Conservation (phyloP, 306 rosid genomes). For the Dalbergia cochinchinensis region DNA sequence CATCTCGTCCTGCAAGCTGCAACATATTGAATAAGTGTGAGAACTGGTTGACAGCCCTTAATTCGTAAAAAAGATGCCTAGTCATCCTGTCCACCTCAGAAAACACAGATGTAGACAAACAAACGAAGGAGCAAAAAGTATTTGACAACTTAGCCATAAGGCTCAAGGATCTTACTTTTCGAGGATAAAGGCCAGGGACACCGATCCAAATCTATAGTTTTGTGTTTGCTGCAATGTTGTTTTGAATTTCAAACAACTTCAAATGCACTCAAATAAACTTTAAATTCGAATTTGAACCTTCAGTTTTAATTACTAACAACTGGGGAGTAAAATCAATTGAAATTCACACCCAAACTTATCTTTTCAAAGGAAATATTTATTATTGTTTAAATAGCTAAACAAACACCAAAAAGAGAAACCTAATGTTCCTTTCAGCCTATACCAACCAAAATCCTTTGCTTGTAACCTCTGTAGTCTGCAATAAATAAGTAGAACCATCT, state of each 20-base stretch:
- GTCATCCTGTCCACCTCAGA: conserved; percentile 1
- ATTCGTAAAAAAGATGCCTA: conserved; percentile 20
- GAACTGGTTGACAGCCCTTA: conserved; percentile 31
- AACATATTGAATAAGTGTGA: conserved; percentile 45
- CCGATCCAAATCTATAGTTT: conserved; percentile 28
- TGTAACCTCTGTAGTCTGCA: neutral
- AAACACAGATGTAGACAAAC: conserved; percentile 21
- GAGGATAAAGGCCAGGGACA: conserved; percentile 1
- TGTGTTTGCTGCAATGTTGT: conserved; percentile 8
- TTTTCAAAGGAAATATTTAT: too few relatives aligned
- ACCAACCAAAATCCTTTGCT: neutral
- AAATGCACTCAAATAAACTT: neutral
- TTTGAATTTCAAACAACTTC: conserved; percentile 25
- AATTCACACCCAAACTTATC: too few relatives aligned
- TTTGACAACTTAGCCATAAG: conserved; percentile 22
- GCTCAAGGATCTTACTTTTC: conserved; percentile 17
- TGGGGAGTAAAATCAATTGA: too few relatives aligned
- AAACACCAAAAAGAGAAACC: too few relatives aligned
- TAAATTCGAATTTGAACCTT: neutral
- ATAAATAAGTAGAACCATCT: conserved; percentile 11
- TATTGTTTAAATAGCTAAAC: too few relatives aligned
- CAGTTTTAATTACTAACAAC: neutral
- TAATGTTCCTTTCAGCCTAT: conserved; percentile 14
- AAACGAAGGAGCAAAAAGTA: neutral
- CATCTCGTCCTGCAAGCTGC: conserved; percentile 99